Evolutionary conservation across 768 basidiomycete species (phyloP), one percentile per base, ranked within the genome.

Genomic region (Mycena venus): DNA sequence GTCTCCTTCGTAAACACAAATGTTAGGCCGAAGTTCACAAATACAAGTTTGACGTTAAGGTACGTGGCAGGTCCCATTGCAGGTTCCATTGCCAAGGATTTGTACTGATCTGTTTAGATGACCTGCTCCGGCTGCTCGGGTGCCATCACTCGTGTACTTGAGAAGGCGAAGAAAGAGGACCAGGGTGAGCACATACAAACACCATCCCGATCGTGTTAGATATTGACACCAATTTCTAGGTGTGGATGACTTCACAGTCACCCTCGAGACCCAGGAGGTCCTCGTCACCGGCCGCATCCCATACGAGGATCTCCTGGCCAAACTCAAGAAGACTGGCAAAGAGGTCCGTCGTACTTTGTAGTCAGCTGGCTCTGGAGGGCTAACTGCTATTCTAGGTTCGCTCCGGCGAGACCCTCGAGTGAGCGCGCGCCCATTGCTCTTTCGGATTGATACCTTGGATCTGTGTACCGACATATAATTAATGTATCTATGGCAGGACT

Each of bases 261-360:
- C 80, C 79, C 89, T 96, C 40, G 91, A 90, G 32, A 90, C 84
- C 44, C 95, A 97, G 81, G 89, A 90, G 79, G 96, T 97, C 67
- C 64, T 90, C 64, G 95, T 97, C 59, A 91, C 82, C 12, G 91
- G 91, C 14, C 82, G 85, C 3, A 85, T 90, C 12, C 78, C 88
- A 21, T 95, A 94, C 81, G 94, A 95, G 0, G 86, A 87, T 3
- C 85, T 96, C 56, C 83, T 90, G 15, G 91, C 85, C 64, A 94
- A 88, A 86, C 95, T 98, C 80, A 90, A 91, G 88, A 97, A 96
- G 90, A 98, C 96, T 12, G 96, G 96, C 75, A 97, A 97, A 84
- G 90, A 95, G 92, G 96, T 95, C 64, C 5, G 85, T 80, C 27
- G 3, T 31, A 55, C 15, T 17, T 17, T 17, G 70, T 31, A 29